phyloP scores from a whole-genome alignment of 345 rosid species.

The Fremontodendron californicum region DNA sequence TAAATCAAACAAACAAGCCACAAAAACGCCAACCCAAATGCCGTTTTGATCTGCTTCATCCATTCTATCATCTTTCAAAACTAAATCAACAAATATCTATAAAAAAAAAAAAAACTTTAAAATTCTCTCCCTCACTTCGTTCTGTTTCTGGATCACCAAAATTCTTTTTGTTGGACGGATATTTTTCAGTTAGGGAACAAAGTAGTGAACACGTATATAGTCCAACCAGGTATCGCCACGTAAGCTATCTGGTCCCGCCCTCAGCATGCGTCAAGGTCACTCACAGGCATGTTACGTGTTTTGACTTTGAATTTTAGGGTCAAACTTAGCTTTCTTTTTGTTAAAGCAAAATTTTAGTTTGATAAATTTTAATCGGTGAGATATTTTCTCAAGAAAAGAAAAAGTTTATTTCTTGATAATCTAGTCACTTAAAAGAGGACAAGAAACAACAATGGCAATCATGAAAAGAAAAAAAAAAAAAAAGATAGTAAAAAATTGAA shows the following conservation, averaged over 20 bases:
- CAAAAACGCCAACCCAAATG: constrained; percentile 74
- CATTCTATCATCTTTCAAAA: constrained; percentile 53
- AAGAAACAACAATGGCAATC: no score
- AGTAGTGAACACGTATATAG: neutral
- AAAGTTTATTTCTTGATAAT: no score
- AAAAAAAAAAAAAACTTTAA: neutral
- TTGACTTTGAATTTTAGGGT: neutral
- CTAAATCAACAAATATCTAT: neutral
- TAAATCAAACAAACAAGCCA: constrained; percentile 93
- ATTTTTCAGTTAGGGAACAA: neutral
- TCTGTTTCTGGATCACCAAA: constrained; percentile 8
- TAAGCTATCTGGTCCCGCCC: neutral
- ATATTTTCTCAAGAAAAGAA: no score
- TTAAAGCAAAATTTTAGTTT: no score
- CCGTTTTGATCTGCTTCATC: constrained; percentile 52
- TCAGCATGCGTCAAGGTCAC: neutral
- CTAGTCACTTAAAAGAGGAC: no score
- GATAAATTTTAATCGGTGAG: no score
- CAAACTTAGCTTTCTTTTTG: no score
- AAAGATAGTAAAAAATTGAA: no score
- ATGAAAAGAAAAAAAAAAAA: no score
- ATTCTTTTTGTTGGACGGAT: neutral
- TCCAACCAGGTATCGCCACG: constrained; percentile 11
- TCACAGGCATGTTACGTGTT: neutral
- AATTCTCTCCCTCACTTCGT: neutral